phyloP scores from a whole-genome alignment of 2,329 filamentous ascomycete genomes.

The Didymella exigua region DNA sequence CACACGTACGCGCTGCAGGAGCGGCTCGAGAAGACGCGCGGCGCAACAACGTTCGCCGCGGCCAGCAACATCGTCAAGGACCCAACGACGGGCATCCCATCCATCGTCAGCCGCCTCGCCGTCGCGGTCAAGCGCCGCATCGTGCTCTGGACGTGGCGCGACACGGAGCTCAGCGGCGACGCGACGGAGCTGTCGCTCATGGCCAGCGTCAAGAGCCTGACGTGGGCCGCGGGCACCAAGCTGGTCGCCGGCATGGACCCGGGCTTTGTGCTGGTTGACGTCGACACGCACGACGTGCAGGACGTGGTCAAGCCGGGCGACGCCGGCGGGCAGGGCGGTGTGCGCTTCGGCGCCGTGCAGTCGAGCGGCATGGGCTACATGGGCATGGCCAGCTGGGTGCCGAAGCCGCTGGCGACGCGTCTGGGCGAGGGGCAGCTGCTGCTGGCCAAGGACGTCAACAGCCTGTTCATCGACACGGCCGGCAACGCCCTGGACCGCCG shows the following conservation, averaged over 20 bases:
- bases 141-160: slow-evolving; percentile 92
- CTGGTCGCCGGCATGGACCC: slow-evolving; percentile 89
- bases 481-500: slow-evolving; percentile 81
- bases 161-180: slow-evolving; percentile 81
- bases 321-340: slow-evolving; percentile 66
- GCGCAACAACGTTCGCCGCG: slow-evolving; percentile 87
- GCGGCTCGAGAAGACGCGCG: slow-evolving; percentile 80
- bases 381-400: slow-evolving; percentile 88
- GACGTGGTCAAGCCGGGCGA: slow-evolving; percentile 81
- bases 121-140: slow-evolving; percentile 92
- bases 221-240: slow-evolving; percentile 87
- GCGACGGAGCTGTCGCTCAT: slow-evolving; percentile 77
- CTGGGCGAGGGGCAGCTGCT: slow-evolving; percentile 83
- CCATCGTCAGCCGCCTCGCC: slow-evolving; percentile 88
- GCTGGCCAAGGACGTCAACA: slow-evolving; percentile 97
- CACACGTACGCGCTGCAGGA: slow-evolving; percentile 83
- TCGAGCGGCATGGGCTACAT: slow-evolving; percentile 95
- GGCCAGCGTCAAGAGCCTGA: slow-evolving; percentile 84
- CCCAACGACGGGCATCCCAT: slow-evolving; percentile 80
- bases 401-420: slow-evolving; percentile 84
- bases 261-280: slow-evolving; percentile 87
- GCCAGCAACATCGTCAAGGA: slow-evolving; percentile 97
- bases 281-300: slow-evolving; percentile 72
- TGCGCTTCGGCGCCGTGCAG: slow-evolving; percentile 81
- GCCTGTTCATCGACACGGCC: slow-evolving; percentile 83